Base-by-base conservation (phyloP, 805 yeast genomes). In the baker's yeast (Saccharomyces cerevisiae) region DNA sequence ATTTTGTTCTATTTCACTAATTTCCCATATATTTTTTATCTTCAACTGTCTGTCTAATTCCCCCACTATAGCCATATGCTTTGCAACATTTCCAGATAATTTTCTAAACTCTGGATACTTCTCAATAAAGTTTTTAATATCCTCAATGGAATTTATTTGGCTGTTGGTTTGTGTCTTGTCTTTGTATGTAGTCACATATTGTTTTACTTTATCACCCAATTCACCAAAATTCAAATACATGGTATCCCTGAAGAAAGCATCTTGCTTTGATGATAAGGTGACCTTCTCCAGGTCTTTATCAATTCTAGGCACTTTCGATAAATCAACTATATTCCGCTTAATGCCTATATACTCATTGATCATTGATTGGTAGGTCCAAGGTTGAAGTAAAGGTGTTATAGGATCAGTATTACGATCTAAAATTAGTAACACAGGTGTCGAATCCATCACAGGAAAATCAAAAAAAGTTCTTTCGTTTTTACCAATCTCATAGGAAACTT, bases 341-440 rank as follows among this genome's bases (percentile, higher is more conserved):
- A 94, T 87, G 1, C 92, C 96, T 30, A 94, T 74, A 24, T 90
- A 78, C 67, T 95, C 98, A 68, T 92, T 96, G 17, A 94, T 89
- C 98, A 94, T 92, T 1, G 97, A 87, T 67, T 92, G 98, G 70
- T 89, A 94, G 1, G 99, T 91, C 99, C 99, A 94, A 1, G 98
- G 99, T 43, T 85, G 81, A 50, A 94, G 72, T 30, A 94, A 76
- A 1, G 99, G 97, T 0, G 99, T 92, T 13, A 92, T 76, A 2
- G 99, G 97, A 70, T 94, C 99, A 64, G 82, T 86, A 55, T 83
- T 80, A 52, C 99, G 77, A 69, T 94, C 98, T 49, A 94, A 65
- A 1, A 94, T 75, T 11, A 94, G 69, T 49, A 95, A 70, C 6
- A 86, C 63, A 1, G 97, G 95, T 1, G 90, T 81, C 0, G 84